Conservation (phyloP, 2,329 filamentous ascomycete species). For the Ophiostoma sp. region DNA sequence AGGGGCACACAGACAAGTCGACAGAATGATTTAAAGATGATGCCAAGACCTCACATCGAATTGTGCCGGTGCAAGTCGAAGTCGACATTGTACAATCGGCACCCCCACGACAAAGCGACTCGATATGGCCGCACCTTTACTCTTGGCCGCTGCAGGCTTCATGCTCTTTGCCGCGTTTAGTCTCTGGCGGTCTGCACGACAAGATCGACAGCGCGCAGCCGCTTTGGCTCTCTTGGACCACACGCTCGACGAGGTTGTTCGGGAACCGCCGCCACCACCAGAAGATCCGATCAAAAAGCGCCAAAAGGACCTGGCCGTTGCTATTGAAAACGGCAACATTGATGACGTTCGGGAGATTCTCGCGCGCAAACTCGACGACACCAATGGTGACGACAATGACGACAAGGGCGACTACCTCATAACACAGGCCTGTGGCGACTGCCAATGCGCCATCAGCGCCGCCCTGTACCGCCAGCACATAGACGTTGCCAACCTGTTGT, state of each 20-base stretch:
- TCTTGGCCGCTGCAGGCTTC: background rate
- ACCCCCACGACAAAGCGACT: background rate
- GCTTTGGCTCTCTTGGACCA: background rate
- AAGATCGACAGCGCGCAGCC: background rate
- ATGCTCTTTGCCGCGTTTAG: background rate
- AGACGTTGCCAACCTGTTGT: background rate
- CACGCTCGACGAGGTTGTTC: background rate
- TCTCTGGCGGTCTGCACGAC: background rate
- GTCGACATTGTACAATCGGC: too few species aligned
- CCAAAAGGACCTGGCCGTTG: background rate
- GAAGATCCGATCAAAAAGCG: background rate
- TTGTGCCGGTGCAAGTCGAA: background rate
- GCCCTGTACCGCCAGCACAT: too few species aligned
- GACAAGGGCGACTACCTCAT: background rate
- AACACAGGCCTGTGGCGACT: background rate
- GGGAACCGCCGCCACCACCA: background rate
- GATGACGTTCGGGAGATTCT: background rate
- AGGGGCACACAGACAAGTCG: background rate
- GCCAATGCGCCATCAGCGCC: background rate
- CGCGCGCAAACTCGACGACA: background rate
- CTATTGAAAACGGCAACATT: background rate
- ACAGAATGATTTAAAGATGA: background rate
- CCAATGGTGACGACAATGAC: background rate
- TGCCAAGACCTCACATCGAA: background rate
- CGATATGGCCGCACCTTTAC: background rate